A percentile compares a stretch with the other conserved stretches of the same genome.
Evolutionary conservation across 352 stramenopile species (phyloP).

Genomic region (Pythium volutum): DNA sequence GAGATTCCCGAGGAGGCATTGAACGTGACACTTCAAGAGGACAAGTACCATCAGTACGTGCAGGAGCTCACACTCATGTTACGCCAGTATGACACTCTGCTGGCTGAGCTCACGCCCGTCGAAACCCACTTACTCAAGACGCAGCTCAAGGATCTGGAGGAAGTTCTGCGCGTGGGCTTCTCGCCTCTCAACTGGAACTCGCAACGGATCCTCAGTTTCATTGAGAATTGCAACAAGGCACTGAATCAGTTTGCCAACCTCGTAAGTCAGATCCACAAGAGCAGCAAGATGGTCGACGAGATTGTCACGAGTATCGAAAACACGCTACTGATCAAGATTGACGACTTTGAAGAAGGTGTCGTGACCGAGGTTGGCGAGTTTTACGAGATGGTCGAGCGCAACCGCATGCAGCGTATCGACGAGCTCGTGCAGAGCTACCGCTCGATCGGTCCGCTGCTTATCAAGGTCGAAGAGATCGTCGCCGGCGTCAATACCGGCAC

Average conservation of each 20-base stretch:
- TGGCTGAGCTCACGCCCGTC: conserved; percentile 83
- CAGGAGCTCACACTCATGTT: conserved; percentile 92
- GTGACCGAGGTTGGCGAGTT: conserved; percentile 93
- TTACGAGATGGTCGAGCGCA: conserved; percentile 92
- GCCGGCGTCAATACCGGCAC: conserved; percentile 91
- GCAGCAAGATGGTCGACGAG: conserved; percentile 93
- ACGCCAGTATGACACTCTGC: conserved; percentile 84
- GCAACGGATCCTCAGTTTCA: conserved; percentile 94
- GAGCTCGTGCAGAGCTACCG: conserved; percentile 92
- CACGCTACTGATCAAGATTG: conserved; percentile 91
- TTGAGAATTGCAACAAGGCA: conserved; percentile 91
- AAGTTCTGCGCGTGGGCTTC: conserved; percentile 88
- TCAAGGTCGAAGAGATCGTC: conserved; percentile 96
- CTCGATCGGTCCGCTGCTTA: conserved; percentile 90
- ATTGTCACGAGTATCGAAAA: conserved; percentile 90
- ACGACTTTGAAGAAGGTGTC: conserved; percentile 87
- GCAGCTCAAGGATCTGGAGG: conserved; percentile 89
- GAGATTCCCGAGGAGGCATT: conserved; percentile 93
- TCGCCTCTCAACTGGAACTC: conserved; percentile 97
- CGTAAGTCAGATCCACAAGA: conserved; percentile 95
- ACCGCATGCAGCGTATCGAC: conserved; percentile 89
- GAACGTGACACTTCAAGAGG: conserved; percentile 95
- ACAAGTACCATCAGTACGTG: conserved; percentile 95
- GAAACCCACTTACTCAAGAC: conserved; percentile 87
- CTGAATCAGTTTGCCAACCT: conserved; percentile 93